These are phyloP conservation scores for Coprinellus micaceus DNA, from an alignment of 768 basidiomycete genomes.

Conservation along the genomic window DNA sequence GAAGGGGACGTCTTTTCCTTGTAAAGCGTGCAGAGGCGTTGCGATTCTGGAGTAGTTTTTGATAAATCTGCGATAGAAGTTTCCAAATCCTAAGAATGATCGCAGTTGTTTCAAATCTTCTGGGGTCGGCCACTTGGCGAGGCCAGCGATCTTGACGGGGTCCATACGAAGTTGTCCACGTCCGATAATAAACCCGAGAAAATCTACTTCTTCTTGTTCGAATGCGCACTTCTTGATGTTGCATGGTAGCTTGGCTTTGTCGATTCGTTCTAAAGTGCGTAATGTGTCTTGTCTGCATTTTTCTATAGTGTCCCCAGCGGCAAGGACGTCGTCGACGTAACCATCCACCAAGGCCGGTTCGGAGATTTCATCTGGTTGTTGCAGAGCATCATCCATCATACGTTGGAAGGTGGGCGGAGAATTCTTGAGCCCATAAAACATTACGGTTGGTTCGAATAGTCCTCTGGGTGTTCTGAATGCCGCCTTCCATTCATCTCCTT, in stretches of 20 bases:
- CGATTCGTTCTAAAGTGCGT: background rate
- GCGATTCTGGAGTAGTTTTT: too few relatives aligned
- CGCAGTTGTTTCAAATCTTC: too few relatives aligned
- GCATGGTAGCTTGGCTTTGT: too few relatives aligned
- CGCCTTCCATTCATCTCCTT: constrained; percentile 40
- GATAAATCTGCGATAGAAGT: background rate
- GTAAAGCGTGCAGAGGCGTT: background rate
- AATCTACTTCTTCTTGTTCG: background rate
- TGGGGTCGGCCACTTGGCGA: too few relatives aligned
- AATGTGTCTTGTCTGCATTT: background rate
- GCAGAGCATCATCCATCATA: too few relatives aligned
- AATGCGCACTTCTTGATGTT: too few relatives aligned
- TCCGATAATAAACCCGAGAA: constrained; percentile 3
- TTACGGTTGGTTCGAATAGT: constrained; percentile 17
- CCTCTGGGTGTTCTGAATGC: constrained; percentile 31
- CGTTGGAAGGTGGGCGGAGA: too few relatives aligned
- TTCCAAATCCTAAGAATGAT: background rate
- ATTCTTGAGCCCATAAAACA: too few relatives aligned
- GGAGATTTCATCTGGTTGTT: too few relatives aligned
- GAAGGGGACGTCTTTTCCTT: too few relatives aligned
- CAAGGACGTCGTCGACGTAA: constrained; percentile 14
- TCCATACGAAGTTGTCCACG: constrained; percentile 2
- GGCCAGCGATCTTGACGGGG: too few relatives aligned
- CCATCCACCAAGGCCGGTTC: too few relatives aligned
- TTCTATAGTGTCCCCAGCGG: constrained; percentile 13